Evolutionary conservation across 2,329 filamentous ascomycete genomes (phyloP).

Genomic region (Phyllosticta paracitricarpa): DNA sequence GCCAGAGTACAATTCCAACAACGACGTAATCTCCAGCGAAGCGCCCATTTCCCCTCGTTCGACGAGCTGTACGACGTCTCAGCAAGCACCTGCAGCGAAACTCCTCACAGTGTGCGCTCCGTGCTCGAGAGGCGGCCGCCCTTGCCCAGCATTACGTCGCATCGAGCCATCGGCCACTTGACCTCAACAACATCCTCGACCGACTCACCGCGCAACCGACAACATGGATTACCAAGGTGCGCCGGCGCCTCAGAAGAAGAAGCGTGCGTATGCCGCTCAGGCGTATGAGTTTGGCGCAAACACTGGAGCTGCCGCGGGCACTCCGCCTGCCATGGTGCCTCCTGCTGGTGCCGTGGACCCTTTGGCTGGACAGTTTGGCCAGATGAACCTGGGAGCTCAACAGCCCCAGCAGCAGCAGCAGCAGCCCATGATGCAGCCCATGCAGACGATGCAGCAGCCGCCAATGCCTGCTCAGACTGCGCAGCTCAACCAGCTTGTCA

Average conservation of each 20-base stretch:
- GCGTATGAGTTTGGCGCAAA: constrained; percentile 95
- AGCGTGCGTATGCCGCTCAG: constrained; percentile 86
- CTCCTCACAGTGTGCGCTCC: background rate
- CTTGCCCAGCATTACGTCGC: constrained; percentile 9
- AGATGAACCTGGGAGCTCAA: constrained; percentile 56
- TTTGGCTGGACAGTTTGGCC: constrained; percentile 73
- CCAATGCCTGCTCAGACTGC: constrained; percentile 9
- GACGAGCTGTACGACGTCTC: background rate
- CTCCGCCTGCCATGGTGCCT: constrained; percentile 32
- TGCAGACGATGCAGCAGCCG: constrained; percentile 28
- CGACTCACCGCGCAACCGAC: background rate
- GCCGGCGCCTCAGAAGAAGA: constrained; percentile 59
- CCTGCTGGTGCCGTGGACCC: constrained; percentile 48
- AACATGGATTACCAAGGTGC: constrained; percentile 10
- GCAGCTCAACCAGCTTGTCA: constrained; percentile 76
- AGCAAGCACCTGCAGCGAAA: background rate
- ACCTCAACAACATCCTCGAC: constrained; percentile 5
- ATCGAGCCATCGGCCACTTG: constrained; percentile 10
- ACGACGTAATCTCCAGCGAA: background rate
- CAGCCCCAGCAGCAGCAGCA: constrained; percentile 25
- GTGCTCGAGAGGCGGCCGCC: background rate
- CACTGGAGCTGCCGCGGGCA: constrained; percentile 37
- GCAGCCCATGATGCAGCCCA: constrained; percentile 39
- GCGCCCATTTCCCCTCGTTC: background rate
- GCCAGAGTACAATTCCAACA: background rate